These are phyloP conservation scores for Teunomyces pallodes DNA, from an alignment of 805 yeast species.

Conservation along the genomic window DNA sequence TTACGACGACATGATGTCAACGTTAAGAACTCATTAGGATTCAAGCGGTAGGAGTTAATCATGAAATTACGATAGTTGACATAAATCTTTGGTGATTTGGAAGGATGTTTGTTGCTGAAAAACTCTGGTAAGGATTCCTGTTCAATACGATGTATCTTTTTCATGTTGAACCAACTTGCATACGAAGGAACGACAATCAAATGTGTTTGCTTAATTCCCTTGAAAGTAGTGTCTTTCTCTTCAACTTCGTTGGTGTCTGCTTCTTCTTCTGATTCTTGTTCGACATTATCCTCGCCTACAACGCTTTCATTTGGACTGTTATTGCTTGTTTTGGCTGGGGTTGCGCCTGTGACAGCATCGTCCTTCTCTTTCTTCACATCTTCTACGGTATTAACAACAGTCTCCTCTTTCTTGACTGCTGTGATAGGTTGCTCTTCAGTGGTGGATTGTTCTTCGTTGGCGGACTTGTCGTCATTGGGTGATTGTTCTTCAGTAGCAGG, in stretches of 20 bases:
- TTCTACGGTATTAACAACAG: background rate
- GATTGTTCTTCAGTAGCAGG: background rate
- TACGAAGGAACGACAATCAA: constrained; percentile 85
- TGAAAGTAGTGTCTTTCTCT: background rate
- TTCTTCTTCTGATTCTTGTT: constrained; percentile 1
- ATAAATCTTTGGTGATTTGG: constrained; percentile 80
- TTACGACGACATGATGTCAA: constrained; percentile 90
- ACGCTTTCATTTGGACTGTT: background rate
- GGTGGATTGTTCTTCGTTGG: background rate
- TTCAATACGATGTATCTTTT: constrained; percentile 72
- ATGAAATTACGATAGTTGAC: constrained; percentile 82
- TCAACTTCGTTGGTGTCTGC: constrained; percentile 4
- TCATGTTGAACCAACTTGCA: constrained; percentile 79
- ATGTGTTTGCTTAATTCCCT: constrained; percentile 60
- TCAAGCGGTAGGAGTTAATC: constrained; percentile 81
- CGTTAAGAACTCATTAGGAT: constrained; percentile 86
- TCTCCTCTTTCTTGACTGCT: background rate
- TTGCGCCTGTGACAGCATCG: background rate
- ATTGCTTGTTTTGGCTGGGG: background rate
- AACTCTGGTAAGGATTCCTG: constrained; percentile 84
- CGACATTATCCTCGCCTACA: background rate
- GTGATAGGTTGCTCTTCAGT: constrained; percentile 9
- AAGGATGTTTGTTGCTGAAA: constrained; percentile 67
- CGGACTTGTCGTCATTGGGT: background rate
- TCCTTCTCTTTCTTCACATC: background rate